Percentiles rank a stretch among this genome's conserved stretches.
phyloP scores from a whole-genome alignment of 371 early-diverging fungal species.

The Syncephalastrum monosporum region DNA sequence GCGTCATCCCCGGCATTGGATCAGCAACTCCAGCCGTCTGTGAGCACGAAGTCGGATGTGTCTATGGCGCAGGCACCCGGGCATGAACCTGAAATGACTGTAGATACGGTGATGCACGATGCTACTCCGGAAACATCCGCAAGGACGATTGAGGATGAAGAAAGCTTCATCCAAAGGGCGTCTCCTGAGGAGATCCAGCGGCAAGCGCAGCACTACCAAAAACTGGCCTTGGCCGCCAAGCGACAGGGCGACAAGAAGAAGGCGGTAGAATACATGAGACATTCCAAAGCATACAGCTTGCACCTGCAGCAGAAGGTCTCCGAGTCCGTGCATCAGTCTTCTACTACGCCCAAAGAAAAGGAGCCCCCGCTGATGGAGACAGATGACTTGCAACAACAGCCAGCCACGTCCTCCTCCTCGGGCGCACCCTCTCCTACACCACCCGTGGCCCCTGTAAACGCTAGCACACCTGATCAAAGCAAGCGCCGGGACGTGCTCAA shows the following conservation, averaged over 20 bases:
- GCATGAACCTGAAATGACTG: neutral
- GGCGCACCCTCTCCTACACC: slow-evolving; percentile 5
- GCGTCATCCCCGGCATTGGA: too few species aligned
- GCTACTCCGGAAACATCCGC: neutral
- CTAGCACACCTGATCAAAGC: slow-evolving; percentile 3
- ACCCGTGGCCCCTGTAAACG: neutral
- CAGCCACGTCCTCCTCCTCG: neutral
- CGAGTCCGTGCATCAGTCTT: neutral
- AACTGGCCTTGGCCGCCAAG: slow-evolving; percentile 40
- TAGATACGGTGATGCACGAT: neutral
- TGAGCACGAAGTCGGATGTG: too few species aligned
- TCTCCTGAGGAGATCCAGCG: slow-evolving; percentile 22
- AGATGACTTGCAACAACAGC: slow-evolving; percentile 2
- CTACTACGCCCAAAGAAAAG: neutral
- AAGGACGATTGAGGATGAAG: slow-evolving; percentile 9
- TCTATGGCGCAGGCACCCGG: neutral
- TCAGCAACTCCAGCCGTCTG: too few species aligned
- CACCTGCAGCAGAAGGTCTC: neutral
- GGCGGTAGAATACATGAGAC: slow-evolving; percentile 35
- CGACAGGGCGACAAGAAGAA: slow-evolving; percentile 41
- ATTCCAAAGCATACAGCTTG: slow-evolving; percentile 25
- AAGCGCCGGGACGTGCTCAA: slow-evolving; percentile 16
- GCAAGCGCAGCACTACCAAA: slow-evolving; percentile 33
- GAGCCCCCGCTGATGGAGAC: neutral
- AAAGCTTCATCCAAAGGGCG: neutral